Evolutionary conservation across 768 basidiomycete genomes (phyloP).

Genomic region (Rhizopogon salebrosus): DNA sequence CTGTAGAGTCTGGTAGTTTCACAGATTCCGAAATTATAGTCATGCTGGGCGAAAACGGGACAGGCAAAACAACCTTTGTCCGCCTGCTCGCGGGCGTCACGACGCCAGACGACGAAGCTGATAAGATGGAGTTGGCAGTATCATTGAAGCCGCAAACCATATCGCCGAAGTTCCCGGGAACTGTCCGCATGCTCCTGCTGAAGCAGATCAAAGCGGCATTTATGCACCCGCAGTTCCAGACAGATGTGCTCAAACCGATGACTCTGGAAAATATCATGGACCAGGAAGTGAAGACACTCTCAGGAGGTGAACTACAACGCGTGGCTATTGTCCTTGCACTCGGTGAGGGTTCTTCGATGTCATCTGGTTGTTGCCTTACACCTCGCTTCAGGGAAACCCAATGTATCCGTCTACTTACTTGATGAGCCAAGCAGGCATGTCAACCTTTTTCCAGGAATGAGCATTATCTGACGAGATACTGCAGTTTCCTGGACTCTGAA

Average conservation of each 20-base stretch:
- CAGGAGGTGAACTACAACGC: slow-evolving; percentile 96
- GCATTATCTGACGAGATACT: neutral
- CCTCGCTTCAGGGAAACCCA: slow-evolving; percentile 54
- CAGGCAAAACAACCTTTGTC: slow-evolving; percentile 98
- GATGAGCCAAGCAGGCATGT: slow-evolving; percentile 86
- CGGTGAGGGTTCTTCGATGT: slow-evolving; percentile 38
- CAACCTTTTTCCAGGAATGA: neutral
- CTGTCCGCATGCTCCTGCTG: slow-evolving; percentile 90
- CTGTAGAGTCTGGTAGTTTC: slow-evolving; percentile 84
- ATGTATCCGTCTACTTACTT: slow-evolving; percentile 85
- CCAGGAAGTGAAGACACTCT: slow-evolving; percentile 96
- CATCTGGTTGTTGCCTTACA: neutral
- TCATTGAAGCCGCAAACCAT: slow-evolving; percentile 98
- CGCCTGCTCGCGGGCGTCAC: slow-evolving; percentile 90
- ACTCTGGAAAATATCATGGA: slow-evolving; percentile 91
- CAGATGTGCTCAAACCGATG: slow-evolving; percentile 98
- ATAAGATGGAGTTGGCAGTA: slow-evolving; percentile 79
- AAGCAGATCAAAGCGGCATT: slow-evolving; percentile 94
- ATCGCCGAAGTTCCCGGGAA: slow-evolving; percentile 94
- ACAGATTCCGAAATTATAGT: slow-evolving; percentile 99
- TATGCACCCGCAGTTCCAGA: slow-evolving; percentile 99
- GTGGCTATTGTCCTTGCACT: slow-evolving; percentile 94
- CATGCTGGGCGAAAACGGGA: slow-evolving; percentile 98
- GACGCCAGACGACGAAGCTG: slow-evolving; percentile 72
- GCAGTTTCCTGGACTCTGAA: slow-evolving; percentile 93